Conservation (phyloP, 371 early-diverging fungal species). For the Actinomucor elegans region DNA sequence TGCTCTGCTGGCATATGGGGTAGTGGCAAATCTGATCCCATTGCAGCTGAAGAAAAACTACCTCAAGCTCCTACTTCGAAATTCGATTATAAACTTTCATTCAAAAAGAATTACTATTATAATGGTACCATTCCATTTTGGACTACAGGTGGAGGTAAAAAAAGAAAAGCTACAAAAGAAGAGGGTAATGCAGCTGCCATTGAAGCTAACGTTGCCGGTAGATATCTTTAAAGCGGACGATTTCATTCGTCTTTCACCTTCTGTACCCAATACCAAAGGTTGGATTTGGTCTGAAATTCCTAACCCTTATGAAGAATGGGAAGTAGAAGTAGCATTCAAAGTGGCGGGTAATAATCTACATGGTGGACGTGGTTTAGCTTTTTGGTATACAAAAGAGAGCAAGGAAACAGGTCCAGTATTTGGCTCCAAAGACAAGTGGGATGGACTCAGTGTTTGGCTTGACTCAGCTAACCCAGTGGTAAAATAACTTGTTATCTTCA, state of each 20-base stretch:
- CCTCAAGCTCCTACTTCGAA: conserved; percentile 26
- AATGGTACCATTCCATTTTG: conserved; percentile 61
- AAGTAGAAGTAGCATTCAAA: conserved; percentile 66
- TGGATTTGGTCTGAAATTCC: conserved; percentile 68
- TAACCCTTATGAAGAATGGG: conserved; percentile 77
- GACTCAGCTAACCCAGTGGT: conserved; percentile 68
- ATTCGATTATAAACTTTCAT: conserved; percentile 66
- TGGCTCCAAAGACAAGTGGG: conserved; percentile 74
- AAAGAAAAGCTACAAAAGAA: too few relatives aligned
- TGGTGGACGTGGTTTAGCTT: conserved; percentile 84
- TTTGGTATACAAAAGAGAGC: conserved; percentile 80
- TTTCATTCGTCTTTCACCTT: conserved; percentile 70
- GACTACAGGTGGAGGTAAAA: conserved; percentile 51
- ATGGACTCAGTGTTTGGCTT: conserved; percentile 69
- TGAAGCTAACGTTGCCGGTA: conserved; percentile 26
- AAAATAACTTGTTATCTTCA: conserved; percentile 5
- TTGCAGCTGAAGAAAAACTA: conserved; percentile 14
- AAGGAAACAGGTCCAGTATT: conserved; percentile 65
- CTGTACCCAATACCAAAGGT: conserved; percentile 65
- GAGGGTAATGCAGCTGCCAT: too few relatives aligned
- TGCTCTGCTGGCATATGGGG: conserved; percentile 28
- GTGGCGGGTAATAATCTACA: conserved; percentile 63
- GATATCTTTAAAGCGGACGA: conserved; percentile 58
- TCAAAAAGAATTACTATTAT: conserved; percentile 65
- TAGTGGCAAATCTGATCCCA: conserved; percentile 12